Evolutionary conservation across 768 basidiomycete species (phyloP).

Genomic region (Xanthoconium stramineum): DNA sequence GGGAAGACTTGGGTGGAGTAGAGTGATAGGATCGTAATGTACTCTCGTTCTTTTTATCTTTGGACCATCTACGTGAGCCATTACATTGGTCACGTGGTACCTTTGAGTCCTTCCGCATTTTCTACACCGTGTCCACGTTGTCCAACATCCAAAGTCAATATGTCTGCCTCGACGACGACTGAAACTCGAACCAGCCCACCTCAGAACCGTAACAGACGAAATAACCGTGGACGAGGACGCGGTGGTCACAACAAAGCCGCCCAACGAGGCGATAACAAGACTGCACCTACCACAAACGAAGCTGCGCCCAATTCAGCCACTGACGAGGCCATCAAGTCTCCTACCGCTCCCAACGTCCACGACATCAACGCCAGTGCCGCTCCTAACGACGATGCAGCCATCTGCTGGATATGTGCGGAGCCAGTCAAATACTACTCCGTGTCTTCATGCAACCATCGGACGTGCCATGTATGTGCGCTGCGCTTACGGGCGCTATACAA

Average conservation of each 20-base stretch:
- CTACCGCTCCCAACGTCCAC: too few species aligned
- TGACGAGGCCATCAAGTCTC: neutral
- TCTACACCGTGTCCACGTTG: neutral
- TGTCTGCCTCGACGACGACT: conserved; percentile 22
- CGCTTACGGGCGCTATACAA: conserved; percentile 91
- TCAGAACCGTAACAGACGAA: conserved; percentile 12
- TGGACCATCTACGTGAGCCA: neutral
- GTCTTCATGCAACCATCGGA: conserved; percentile 89
- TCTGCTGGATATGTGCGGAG: conserved; percentile 96
- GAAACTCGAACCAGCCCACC: conserved; percentile 5
- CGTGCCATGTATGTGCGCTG: conserved; percentile 91
- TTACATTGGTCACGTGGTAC: neutral
- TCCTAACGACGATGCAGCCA: conserved; percentile 23
- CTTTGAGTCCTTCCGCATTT: neutral
- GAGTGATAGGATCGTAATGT: conserved; percentile 8
- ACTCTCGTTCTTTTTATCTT: too few species aligned
- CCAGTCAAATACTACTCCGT: conserved; percentile 87
- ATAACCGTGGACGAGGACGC: conserved; percentile 20
- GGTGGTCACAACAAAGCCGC: conserved; percentile 11
- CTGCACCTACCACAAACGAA: neutral
- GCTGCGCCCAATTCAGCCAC: neutral
- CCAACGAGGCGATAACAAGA: conserved; percentile 4
- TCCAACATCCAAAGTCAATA: neutral
- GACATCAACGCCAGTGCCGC: neutral
- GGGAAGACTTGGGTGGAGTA: conserved; percentile 18